phyloP scores from a whole-genome alignment of 2,329 filamentous ascomycete genomes.

The Magnaporthales sp. region DNA sequence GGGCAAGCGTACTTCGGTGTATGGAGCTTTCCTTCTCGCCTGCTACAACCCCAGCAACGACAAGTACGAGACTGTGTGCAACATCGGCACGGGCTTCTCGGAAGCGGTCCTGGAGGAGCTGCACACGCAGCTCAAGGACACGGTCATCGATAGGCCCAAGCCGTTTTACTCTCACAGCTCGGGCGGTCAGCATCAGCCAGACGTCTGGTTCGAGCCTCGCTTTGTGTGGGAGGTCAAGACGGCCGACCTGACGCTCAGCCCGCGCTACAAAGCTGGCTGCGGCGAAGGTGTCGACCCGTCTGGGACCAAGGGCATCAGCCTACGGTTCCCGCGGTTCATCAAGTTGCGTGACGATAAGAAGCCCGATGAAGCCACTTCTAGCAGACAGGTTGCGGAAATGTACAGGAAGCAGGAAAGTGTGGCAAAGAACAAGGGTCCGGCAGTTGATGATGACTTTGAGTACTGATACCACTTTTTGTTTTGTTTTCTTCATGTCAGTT shows the following conservation, averaged over 20 bases:
- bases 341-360: constrained; percentile 93
- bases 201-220: constrained; percentile 95
- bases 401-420: constrained; percentile 92
- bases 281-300: constrained; percentile 67
- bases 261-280: constrained; percentile 84
- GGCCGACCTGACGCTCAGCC: constrained; percentile 86
- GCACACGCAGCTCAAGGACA: constrained; percentile 63
- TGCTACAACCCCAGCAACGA: constrained; percentile 80
- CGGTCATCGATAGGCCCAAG: constrained; percentile 83
- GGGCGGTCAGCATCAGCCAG: constrained; percentile 85
- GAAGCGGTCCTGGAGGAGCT: constrained; percentile 89
- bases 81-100: constrained; percentile 95
- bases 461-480: constrained; percentile 48
- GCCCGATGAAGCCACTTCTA: constrained; percentile 78
- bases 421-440: constrained; percentile 72
- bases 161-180: constrained; percentile 86
- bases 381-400: constrained; percentile 88
- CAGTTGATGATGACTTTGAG: constrained; percentile 95
- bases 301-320: constrained; percentile 65
- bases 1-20: constrained; percentile 91
- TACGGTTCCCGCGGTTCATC: constrained; percentile 90
- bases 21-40: constrained; percentile 89
- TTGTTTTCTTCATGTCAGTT: background rate
- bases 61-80: constrained; percentile 91
- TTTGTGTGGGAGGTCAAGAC: constrained; percentile 98